Conservation (phyloP, 805 yeast species). For the Deakozyma indianensis region DNA sequence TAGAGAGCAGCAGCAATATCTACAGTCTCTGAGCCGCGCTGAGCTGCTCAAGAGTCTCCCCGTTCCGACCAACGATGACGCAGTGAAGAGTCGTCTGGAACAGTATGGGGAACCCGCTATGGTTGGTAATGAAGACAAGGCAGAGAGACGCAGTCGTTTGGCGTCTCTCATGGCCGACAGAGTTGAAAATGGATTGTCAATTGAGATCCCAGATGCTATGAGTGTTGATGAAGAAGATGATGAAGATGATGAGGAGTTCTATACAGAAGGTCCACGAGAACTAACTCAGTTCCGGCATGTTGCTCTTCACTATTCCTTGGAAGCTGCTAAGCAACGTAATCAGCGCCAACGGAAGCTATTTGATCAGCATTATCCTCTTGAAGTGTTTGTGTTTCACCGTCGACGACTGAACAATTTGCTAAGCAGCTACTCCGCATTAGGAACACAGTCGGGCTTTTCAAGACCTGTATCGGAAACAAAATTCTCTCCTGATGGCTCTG, state of each 20-base stretch:
- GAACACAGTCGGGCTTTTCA: constrained; percentile 56
- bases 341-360: constrained; percentile 17
- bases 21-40: neutral
- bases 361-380: constrained; percentile 23
- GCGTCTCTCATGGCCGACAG: constrained; percentile 27
- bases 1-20: neutral
- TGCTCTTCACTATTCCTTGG: constrained; percentile 39
- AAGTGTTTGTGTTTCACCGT: constrained; percentile 32
- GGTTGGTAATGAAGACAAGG: constrained; percentile 33
- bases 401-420: constrained; percentile 27
- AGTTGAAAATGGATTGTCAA: constrained; percentile 7
- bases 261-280: constrained; percentile 58
- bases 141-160: constrained; percentile 46
- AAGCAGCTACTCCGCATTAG: constrained; percentile 30
- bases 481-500: constrained; percentile 25
- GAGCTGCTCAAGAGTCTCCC: neutral
- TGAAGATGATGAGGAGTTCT: constrained; percentile 61
- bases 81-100: neutral
- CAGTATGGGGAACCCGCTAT: neutral
- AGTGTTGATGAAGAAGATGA: constrained; percentile 6
- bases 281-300: constrained; percentile 36
- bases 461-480: constrained; percentile 54
- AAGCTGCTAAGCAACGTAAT: constrained; percentile 30
- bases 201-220: constrained; percentile 5
- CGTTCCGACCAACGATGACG: neutral